Base-by-base conservation (phyloP, 2,329 filamentous ascomycete genomes). In the Fusarium sp. region DNA sequence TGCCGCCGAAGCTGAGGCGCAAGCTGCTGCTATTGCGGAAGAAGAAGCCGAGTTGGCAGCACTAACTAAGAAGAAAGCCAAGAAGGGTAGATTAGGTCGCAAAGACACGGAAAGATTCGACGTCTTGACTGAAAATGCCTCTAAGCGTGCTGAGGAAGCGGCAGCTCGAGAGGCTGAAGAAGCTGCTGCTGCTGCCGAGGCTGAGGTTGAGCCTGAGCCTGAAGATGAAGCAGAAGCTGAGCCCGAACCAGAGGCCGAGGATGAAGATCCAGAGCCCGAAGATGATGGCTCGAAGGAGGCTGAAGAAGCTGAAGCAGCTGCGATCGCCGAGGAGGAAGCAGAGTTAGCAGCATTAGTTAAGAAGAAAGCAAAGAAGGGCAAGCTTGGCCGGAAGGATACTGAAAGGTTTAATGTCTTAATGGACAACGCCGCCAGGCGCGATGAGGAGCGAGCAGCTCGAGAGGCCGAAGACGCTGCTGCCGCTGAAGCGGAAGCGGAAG, bases 31-130 rank as follows among this genome's bases (percentile, higher is more conserved):
- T 9, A 62, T 68, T 26, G 77, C 79, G 5, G 77, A 78, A 26
- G 80, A 84, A 63, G 81, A 79, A 14, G 79, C 81, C 31, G 82
- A 85, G 71, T 80, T 81, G 22, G 79, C 79, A 18, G 78, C 76
- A 14, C 77, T 78, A 55, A 78, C 79, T 48, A 80, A 78, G 13
- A 76, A 76, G 60, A 76, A 72, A 28, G 55, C 48, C 34, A 84
- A 82, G 73, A 81, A 82, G 66, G 72, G 72, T 7, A 74, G 63
- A 31, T 18, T 74, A 22, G 72, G 72, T 15, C 68, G 62, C 28
- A 74, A 72, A 46, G 72, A 74, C 38, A 63, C 69, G 6, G 71
- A 74, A 20, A 50, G 71, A 24, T 66, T 64, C 10, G 54, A 68
- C 13, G 18, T 48, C 22, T 52, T 74, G 17, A 60, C 50, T 17